Conservation (phyloP, 768 basidiomycete species). For the Russula ochroleuca region DNA sequence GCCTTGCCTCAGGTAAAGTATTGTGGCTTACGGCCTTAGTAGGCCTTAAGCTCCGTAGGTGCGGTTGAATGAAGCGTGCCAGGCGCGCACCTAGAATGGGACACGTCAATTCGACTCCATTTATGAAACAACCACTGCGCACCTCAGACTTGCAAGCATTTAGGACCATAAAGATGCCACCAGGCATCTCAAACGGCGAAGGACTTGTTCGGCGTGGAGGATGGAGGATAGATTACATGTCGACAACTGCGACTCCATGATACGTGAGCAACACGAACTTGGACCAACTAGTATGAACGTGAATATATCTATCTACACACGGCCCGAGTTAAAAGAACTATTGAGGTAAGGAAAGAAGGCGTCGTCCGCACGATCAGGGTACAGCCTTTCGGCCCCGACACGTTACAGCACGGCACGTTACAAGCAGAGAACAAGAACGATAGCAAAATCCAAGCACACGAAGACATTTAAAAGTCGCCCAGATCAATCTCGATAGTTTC, state of each 20-base stretch:
- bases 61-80: not conserved
- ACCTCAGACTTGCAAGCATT: slow-evolving; percentile 12
- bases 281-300: slow-evolving; percentile 12
- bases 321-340: not conserved
- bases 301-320: slow-evolving; percentile 14
- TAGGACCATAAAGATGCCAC: not conserved
- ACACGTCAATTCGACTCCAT: not conserved
- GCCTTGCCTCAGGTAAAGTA: not conserved
- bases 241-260: slow-evolving; percentile 6
- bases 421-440: slow-evolving; percentile 1
- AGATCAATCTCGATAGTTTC: slow-evolving; percentile 71
- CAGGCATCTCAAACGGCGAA: too few species aligned
- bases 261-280: slow-evolving; percentile 4
- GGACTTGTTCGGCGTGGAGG: not conserved
- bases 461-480: slow-evolving; percentile 57
- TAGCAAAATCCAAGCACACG: slow-evolving; percentile 1
- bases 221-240: slow-evolving; percentile 12
- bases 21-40: not conserved
- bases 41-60: not conserved
- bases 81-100: not conserved
- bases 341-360: not conserved
- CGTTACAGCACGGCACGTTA: not conserved
- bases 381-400: not conserved
- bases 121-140: slow-evolving; percentile 5
- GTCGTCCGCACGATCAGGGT: not conserved